Evolutionary conservation across 345 rosid species (phyloP), one percentile per base, ranked within the genome.

Genomic region (Camelina hispida): DNA sequence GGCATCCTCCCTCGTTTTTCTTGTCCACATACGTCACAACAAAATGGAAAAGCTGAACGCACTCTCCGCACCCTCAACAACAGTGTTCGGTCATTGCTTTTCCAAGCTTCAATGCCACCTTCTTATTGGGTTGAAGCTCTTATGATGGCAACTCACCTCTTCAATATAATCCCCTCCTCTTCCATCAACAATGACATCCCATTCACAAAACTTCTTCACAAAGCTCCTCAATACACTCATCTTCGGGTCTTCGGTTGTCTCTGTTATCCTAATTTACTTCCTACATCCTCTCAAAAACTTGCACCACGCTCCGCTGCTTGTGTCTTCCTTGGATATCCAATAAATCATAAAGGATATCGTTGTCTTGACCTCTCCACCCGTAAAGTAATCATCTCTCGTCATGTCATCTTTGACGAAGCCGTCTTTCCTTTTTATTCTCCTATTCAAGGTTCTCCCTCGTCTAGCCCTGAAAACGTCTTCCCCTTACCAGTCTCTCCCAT

Each of bases 31-130:
- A 52, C 56, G 1, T 30, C 38, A 0, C 17, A 30, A 7, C 12
- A 56, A 8, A 56, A 28, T 1, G 61, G 61, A 0, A 15, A 15
- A 28, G 11, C 61, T 3, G 20, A 56, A 30, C 11, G 38, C 1
- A 56, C 12, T 1, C 18, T 56, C 0, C 6, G 17, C 0, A 56
- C 38, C 1, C 2, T 56, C 1, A 56, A 56, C 5, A 56, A 56
- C 0, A 2, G 1, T 0, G 6, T 56, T 3, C 12, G 40, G 0
- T 7, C 18, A 0, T 3, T 56, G 4, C 12, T 30, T 4, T 3
- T 56, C 14, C 61, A 56, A 14, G 61, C 18, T 3, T 7, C 14
- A 5, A 7, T 56, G 11, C 38, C 18, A 0, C 8, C 2, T 2
- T 5, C 60, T 1, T 56, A 56, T 3, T 56, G 20, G 61, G 20